Evolutionary conservation across 768 basidiomycete genomes (phyloP), one percentile per base, ranked within the genome.

Genomic region (Rhizopogon sp.): DNA sequence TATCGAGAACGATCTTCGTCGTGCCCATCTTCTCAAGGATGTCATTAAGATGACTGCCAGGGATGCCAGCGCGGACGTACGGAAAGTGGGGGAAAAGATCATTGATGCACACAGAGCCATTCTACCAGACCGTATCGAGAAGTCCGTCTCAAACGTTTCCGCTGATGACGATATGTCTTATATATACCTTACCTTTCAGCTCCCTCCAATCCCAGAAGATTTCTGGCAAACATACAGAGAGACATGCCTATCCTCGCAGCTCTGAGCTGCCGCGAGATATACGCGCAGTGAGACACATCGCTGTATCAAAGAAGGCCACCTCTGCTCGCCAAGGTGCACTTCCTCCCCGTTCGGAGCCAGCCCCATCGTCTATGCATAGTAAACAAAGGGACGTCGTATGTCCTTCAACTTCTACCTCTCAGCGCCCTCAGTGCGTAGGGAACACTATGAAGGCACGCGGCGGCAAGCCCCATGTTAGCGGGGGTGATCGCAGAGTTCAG

Each of bases 81-180:
- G 92, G 59, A 87, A 83, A 65, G 67, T 81, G 6, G 81, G 83
- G 58, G 80, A 82, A 64, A 79, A 85, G 60, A 72, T 93, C 3
- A 93, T 89, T 62, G 87, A 84, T 55, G 84, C 83, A 1, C 93
- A 93, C 67, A 83, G 82, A 57, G 69, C 83, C 2, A 67, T 92
- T 31, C 74, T 92, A 43, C 90, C 92, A 3, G 66, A 69, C 20
- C 76, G 90, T 43, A 77, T 93, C 3, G 81, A 85, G 25, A 79
- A 71, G 92, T 92, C 13, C 10, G 77, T 67, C 7, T 49, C 33
- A 28, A 35, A 29, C 25, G 7, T n/a, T 16, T 52, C 17, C 46
- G 51, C 22, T 56, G 54, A 20, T 41, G 35, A 14, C 35, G n/a
- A 37, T 13, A 51, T 25, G 33, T 6, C 53, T 45, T 55, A 62